These are phyloP conservation scores for Camelina hispida DNA, from an alignment of 345 rosid genomes.

Conservation along the genomic window DNA sequence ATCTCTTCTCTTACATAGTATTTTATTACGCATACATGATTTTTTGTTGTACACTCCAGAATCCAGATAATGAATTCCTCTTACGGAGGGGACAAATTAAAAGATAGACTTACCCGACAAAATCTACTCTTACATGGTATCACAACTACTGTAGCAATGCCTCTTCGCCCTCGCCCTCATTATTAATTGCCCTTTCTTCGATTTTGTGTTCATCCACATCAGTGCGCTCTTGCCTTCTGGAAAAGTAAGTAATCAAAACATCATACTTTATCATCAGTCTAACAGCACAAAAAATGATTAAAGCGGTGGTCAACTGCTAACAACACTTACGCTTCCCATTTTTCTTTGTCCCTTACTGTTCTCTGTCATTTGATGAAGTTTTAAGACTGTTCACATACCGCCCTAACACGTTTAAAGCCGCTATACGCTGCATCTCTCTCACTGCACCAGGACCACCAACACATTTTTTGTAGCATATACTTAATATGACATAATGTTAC, in stretches of 20 bases:
- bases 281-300: neutral
- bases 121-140: constrained; percentile 6
- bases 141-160: neutral
- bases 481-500: neutral
- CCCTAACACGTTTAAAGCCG: constrained; percentile 66
- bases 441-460: constrained; percentile 50
- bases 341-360: constrained; percentile 6
- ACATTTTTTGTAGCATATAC: neutral
- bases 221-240: neutral
- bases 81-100: neutral
- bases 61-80: neutral
- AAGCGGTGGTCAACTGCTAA: neutral
- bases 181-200: neutral
- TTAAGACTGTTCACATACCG: constrained; percentile 50
- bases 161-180: neutral
- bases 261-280: neutral
- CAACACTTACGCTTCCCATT: constrained; percentile 5
- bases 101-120: neutral
- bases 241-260: constrained; percentile 15
- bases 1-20: too few relatives aligned
- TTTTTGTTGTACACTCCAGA: constrained; percentile 5
- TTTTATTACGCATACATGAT: too few relatives aligned
- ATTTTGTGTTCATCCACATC: neutral
- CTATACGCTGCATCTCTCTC: constrained; percentile 78
- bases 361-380: constrained; percentile 35